These are phyloP conservation scores for Cavenderia fasciculata DNA, from an alignment of 78 protist species.

Conservation along the genomic window DNA sequence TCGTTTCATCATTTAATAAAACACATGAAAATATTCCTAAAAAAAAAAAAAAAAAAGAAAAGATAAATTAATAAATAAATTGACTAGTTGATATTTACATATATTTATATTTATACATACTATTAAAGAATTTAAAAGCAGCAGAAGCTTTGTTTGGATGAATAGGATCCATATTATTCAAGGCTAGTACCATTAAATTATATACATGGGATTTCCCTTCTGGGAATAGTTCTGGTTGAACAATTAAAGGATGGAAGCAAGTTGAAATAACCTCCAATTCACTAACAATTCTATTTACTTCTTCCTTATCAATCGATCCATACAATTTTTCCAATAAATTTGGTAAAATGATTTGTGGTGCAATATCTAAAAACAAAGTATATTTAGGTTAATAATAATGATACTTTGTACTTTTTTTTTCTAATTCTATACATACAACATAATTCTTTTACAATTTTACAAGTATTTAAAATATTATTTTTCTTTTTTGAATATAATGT, in stretches of 20 bases:
- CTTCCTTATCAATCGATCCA: constrained; percentile 37
- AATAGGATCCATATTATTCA: constrained; percentile 34
- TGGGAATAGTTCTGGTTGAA: constrained; percentile 9
- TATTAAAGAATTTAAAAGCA: constrained; percentile 46
- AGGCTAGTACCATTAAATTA: constrained; percentile 21
- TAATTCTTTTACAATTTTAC: constrained; percentile 57
- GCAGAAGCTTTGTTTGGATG: constrained; percentile 69
- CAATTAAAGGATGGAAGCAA: constrained; percentile 59
- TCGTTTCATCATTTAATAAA: constrained; percentile 24
- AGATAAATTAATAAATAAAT: neutral
- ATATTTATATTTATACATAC: neutral
- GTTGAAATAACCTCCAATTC: constrained; percentile 50
- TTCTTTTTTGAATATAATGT: constrained; percentile 53
- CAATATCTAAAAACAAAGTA: constrained; percentile 16
- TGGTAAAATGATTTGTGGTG: constrained; percentile 31
- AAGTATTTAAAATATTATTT: constrained; percentile 6
- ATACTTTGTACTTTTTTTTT: neutral
- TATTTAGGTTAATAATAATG: too few species aligned
- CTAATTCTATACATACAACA: constrained; percentile 32
- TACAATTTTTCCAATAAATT: constrained; percentile 24
- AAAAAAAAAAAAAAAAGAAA: neutral
- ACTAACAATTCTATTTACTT: constrained; percentile 54
- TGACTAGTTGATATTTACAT: neutral
- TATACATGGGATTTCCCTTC: constrained; percentile 59
- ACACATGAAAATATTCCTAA: constrained; percentile 29